These are phyloP conservation scores for Digitaria exilis DNA, from an alignment of 202 grass and related monocot genomes.

Conservation along the genomic window DNA sequence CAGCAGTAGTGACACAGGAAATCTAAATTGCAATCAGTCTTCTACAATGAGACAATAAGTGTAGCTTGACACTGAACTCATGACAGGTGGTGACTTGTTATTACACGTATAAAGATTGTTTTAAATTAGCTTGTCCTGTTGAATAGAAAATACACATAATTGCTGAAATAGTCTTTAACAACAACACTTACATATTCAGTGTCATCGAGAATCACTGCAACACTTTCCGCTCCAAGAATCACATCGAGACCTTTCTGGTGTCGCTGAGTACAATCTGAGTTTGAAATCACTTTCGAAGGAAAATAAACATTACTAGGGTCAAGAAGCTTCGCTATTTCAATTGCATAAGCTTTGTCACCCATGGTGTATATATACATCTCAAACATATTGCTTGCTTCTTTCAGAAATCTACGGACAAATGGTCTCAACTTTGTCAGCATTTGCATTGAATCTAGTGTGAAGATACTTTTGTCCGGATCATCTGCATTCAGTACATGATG, in stretches of 20 bases:
- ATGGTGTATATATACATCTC: constrained; percentile 95
- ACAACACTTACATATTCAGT: constrained; percentile 68
- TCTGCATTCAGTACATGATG: constrained; percentile 55
- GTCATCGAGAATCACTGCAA: constrained; percentile 90
- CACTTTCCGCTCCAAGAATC: constrained; percentile 73
- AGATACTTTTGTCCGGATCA: constrained; percentile 63
- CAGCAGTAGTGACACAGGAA: background rate
- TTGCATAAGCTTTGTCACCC: constrained; percentile 77
- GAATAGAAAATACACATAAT: background rate
- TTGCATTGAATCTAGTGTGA: constrained; percentile 61
- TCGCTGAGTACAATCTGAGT: constrained; percentile 74
- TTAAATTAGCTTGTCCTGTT: background rate
- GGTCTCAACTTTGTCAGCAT: constrained; percentile 92
- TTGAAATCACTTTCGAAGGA: constrained; percentile 78
- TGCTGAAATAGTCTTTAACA: constrained; percentile 16
- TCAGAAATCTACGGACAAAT: constrained; percentile 69
- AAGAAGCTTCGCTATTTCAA: constrained; percentile 84
- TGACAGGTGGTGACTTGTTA: background rate
- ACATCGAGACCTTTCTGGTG: constrained; percentile 97
- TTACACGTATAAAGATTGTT: background rate
- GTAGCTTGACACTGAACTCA: constrained; percentile 7
- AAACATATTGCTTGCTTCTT: constrained; percentile 81
- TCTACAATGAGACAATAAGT: background rate
- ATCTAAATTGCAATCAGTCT: constrained; percentile 3
- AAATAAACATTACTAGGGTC: constrained; percentile 89